Conservation (phyloP, 2,329 filamentous ascomycete species). For the Verticillium alfalfae region DNA sequence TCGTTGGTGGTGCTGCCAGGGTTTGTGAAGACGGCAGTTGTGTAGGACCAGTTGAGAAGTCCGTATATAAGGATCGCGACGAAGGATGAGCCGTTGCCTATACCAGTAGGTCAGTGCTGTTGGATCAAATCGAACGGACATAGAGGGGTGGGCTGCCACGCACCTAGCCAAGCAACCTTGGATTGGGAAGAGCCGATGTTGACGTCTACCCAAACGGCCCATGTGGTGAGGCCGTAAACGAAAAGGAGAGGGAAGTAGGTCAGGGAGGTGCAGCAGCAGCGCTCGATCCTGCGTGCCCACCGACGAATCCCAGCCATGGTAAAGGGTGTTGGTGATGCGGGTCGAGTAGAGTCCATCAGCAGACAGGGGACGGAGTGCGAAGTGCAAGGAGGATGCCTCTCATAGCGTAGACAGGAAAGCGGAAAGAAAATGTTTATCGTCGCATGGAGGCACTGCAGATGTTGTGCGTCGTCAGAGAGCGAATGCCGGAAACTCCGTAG, state of each 20-base stretch:
- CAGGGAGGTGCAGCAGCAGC: constrained; percentile 72
- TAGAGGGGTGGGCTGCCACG: constrained; percentile 12
- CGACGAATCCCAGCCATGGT: constrained; percentile 46
- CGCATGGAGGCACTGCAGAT: neutral
- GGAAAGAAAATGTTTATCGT: neutral
- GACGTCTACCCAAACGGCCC: constrained; percentile 85
- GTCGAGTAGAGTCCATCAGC: neutral
- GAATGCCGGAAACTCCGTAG: neutral
- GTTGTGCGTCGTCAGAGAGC: neutral
- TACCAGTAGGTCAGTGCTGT: constrained; percentile 10
- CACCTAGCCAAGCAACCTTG: constrained; percentile 54
- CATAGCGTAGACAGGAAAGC: neutral
- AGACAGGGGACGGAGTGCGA: neutral
- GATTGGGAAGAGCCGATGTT: constrained; percentile 59
- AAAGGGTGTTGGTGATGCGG: neutral
- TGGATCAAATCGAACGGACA: constrained; percentile 4
- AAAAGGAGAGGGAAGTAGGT: constrained; percentile 85
- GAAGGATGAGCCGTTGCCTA: constrained; percentile 51
- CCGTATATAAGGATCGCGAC: constrained; percentile 67
- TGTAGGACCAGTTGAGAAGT: constrained; percentile 85
- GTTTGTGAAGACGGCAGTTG: constrained; percentile 85
- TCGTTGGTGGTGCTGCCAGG: constrained; percentile 67
- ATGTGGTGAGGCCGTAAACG: constrained; percentile 84
- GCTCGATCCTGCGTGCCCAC: constrained; percentile 68
- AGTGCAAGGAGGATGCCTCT: neutral